Conservation (phyloP, 192 early-diverging fungal species). For the Podila verticillata region DNA sequence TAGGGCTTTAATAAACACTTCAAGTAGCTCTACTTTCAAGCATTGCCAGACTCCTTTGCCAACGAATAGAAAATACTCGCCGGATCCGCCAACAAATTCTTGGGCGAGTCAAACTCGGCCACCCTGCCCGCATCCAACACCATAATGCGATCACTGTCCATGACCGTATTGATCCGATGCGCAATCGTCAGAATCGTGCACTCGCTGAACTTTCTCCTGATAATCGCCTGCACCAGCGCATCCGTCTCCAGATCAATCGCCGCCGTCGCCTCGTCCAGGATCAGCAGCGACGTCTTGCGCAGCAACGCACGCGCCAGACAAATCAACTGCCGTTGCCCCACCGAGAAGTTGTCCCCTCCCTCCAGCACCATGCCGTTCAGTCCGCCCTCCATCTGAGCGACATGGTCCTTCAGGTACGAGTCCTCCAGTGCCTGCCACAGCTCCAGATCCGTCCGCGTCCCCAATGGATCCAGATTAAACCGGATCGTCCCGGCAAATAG, state of each 20-base stretch:
- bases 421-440: conserved; percentile 78
- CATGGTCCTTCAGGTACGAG: conserved; percentile 72
- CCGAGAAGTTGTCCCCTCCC: conserved; percentile 86
- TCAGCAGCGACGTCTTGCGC: conserved; percentile 58
- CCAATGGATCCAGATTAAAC: conserved; percentile 67
- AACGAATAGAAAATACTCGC: conserved; percentile 55
- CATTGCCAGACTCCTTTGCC: conserved; percentile 34
- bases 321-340: conserved; percentile 81
- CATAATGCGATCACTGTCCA: conserved; percentile 86
- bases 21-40: not conserved
- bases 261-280: conserved; percentile 60
- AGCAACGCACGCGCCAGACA: conserved; percentile 79
- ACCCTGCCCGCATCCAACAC: conserved; percentile 70
- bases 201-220: conserved; percentile 75
- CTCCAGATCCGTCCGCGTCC: conserved; percentile 57
- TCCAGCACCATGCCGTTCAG: conserved; percentile 80
- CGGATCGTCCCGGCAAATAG: conserved; percentile 71
- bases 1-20: not conserved
- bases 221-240: conserved; percentile 86
- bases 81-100: conserved; percentile 57
- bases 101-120: conserved; percentile 71
- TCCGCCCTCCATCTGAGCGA: conserved; percentile 70
- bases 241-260: conserved; percentile 90
- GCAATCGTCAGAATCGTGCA: conserved; percentile 91
- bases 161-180: conserved; percentile 86